Conservation (phyloP, 768 basidiomycete genomes). For the Lyophyllum shimeji region DNA sequence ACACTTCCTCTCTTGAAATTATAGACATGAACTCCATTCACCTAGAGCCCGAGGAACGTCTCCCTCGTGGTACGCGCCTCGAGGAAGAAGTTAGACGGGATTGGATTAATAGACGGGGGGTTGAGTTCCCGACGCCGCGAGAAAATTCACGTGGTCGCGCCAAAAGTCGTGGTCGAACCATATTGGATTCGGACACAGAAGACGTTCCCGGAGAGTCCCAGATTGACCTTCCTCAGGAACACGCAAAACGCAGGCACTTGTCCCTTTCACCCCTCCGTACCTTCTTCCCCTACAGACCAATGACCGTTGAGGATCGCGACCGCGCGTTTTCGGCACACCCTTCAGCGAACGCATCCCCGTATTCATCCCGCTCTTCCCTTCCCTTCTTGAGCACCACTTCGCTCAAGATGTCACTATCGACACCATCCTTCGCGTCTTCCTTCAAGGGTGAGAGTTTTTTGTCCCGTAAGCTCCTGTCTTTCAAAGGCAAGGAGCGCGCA, state of each 20-base stretch:
- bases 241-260: conserved; percentile 38
- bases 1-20: conserved; percentile 44
- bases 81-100: conserved; percentile 39
- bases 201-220: conserved; percentile 13
- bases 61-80: conserved; percentile 38
- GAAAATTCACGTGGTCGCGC: conserved; percentile 25
- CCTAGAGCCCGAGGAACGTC: conserved; percentile 31
- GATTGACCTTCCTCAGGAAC: conserved; percentile 12
- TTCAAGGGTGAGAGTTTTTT: conserved; percentile 31
- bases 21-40: conserved; percentile 45
- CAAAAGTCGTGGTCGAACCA: conserved; percentile 28
- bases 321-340: conserved; percentile 43
- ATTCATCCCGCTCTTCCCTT: conserved; percentile 33
- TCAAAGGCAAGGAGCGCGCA: conserved; percentile 41
- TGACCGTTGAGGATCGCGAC: conserved; percentile 30
- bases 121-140: conserved; percentile 30
- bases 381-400: conserved; percentile 49
- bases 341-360: conserved; percentile 37
- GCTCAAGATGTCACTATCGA: conserved; percentile 32
- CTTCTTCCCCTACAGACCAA: conserved; percentile 41
- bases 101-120: conserved; percentile 29
- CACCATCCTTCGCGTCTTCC: conserved; percentile 34
- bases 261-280: conserved; percentile 48
- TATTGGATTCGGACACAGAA: conserved; percentile 28
- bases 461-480: conserved; percentile 35